These are phyloP conservation scores for Russula virescens DNA, from an alignment of 768 basidiomycete genomes.

Conservation along the genomic window DNA sequence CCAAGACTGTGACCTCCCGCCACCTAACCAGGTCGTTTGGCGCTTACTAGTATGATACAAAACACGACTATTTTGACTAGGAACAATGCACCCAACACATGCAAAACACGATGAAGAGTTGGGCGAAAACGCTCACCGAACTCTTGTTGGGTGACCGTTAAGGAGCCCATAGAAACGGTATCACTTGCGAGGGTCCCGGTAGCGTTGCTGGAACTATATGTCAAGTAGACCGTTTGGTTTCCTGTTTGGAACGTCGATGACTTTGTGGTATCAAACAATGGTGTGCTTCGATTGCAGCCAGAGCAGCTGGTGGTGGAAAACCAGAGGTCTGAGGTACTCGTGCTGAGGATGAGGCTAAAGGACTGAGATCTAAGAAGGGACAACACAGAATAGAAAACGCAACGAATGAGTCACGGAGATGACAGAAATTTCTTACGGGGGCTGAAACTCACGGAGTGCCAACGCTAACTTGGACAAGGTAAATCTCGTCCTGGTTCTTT, in stretches of 20 bases:
- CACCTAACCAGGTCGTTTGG: no score
- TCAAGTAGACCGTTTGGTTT: constrained; percentile 34
- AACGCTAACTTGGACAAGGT: constrained; percentile 48
- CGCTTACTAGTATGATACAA: no score
- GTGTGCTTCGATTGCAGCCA: constrained; percentile 37
- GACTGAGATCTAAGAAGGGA: constrained; percentile 45
- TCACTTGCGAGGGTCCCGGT: constrained; percentile 51
- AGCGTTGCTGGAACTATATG: constrained; percentile 69
- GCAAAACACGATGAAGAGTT: not conserved
- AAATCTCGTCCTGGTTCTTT: constrained; percentile 51
- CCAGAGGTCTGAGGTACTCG: constrained; percentile 90
- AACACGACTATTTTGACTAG: no score
- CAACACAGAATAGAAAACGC: no score
- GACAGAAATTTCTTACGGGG: not conserved
- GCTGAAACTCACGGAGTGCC: constrained; percentile 45
- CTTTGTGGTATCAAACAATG: constrained; percentile 39
- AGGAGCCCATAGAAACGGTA: constrained; percentile 59
- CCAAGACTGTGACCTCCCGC: no score
- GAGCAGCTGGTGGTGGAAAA: constrained; percentile 51
- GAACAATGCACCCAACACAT: no score
- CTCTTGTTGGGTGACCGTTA: constrained; percentile 47
- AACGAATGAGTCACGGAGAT: not conserved
- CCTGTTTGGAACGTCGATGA: constrained; percentile 38
- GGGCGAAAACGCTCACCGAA: constrained; percentile 32
- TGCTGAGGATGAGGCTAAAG: constrained; percentile 83